Conservation (phyloP, 2,329 filamentous ascomycete genomes). For the Penicillium sp. region DNA sequence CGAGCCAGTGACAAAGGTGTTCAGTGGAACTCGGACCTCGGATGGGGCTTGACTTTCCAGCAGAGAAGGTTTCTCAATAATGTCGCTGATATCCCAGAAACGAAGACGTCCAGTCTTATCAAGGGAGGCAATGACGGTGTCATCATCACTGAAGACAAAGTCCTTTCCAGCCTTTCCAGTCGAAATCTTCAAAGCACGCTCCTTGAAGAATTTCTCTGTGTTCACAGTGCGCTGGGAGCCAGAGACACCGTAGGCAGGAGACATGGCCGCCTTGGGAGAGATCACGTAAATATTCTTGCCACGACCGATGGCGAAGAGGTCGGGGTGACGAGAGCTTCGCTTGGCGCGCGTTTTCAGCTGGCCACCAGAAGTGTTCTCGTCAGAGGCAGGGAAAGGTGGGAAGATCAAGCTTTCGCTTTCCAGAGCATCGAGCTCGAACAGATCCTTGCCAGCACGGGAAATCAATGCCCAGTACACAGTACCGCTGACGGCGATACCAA, state of each 20-base stretch:
- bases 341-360: constrained; percentile 94
- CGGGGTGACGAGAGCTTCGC: constrained; percentile 78
- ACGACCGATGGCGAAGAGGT: constrained; percentile 90
- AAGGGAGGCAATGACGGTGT: constrained; percentile 86
- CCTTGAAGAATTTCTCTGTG: constrained; percentile 77
- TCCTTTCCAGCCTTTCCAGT: constrained; percentile 98
- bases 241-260: constrained; percentile 45
- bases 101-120: constrained; percentile 95
- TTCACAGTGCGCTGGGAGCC: constrained; percentile 60
- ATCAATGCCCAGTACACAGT: constrained; percentile 94
- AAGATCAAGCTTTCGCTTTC: constrained; percentile 85
- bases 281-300: constrained; percentile 95
- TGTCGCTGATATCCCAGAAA: constrained; percentile 92
- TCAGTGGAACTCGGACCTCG: constrained; percentile 77
- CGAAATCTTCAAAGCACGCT: constrained; percentile 86
- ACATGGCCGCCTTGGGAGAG: constrained; percentile 52
- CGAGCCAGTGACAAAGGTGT: constrained; percentile 79
- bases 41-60: constrained; percentile 46
- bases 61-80: constrained; percentile 51
- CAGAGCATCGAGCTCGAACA: constrained; percentile 69
- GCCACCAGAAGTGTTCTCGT: constrained; percentile 85
- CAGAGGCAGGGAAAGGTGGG: constrained; percentile 75
- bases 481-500: constrained; percentile 89
- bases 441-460: constrained; percentile 68
- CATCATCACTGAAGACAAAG: constrained; percentile 95